Evolutionary conservation across 2,329 filamentous ascomycete genomes (phyloP).

Genomic region (Cryphonectria parasitica): DNA sequence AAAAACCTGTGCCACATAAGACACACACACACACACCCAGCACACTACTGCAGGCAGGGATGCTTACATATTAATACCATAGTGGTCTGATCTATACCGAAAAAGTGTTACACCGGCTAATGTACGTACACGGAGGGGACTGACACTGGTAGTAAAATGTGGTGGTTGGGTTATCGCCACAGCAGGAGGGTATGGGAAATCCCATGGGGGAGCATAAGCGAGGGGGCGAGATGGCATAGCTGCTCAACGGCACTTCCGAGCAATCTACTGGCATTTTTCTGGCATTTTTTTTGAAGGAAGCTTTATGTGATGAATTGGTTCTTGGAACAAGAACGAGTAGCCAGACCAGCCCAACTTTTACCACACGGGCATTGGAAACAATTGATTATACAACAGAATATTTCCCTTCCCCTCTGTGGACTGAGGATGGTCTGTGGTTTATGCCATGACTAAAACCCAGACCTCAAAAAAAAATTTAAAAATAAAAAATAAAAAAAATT

Average conservation of each 20-base stretch:
- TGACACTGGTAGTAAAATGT: background rate
- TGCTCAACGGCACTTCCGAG: background rate
- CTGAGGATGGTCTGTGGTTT: no score
- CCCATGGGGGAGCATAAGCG: background rate
- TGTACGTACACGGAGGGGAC: background rate
- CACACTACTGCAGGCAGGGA: background rate
- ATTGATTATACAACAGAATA: no score
- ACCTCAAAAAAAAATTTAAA: no score
- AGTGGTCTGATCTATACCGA: background rate
- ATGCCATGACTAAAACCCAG: no score
- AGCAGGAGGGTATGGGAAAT: slow-evolving; percentile 3
- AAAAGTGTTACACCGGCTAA: background rate
- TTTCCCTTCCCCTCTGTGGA: no score
- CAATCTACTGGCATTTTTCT: no score
- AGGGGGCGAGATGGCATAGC: background rate
- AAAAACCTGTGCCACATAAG: background rate
- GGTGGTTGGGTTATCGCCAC: slow-evolving; percentile 9
- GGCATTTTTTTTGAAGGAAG: no score
- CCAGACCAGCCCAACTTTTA: no score
- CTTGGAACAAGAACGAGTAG: background rate
- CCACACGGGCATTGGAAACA: no score
- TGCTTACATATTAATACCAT: background rate
- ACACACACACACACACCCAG: background rate
- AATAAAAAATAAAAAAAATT: no score
- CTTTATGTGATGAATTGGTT: no score